Conservation (phyloP, 2,329 filamentous ascomycete species). For the Fusarium goolgardi region DNA sequence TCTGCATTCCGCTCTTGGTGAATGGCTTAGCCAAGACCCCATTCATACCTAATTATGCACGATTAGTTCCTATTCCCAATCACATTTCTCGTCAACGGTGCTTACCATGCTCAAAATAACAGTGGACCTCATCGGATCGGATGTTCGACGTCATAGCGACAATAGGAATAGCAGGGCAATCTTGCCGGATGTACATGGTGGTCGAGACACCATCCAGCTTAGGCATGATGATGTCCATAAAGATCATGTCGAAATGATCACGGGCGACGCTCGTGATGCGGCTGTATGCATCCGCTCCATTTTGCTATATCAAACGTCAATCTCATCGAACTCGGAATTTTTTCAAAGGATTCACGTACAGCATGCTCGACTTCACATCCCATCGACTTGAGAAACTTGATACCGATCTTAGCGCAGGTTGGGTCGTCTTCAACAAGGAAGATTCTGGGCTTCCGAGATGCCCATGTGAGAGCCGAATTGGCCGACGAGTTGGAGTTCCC, state of each 20-base stretch:
- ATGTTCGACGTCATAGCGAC: conserved; percentile 99
- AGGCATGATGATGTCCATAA: conserved; percentile 98
- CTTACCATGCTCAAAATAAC: conserved; percentile 96
- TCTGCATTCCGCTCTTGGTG: conserved; percentile 85
- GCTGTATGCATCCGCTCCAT: conserved; percentile 91
- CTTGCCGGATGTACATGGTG: conserved; percentile 91
- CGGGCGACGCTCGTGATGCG: conserved; percentile 71
- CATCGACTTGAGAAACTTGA: conserved; percentile 73
- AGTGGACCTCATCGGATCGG: conserved; percentile 92
- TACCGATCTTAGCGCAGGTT: conserved; percentile 74
- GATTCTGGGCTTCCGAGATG: conserved; percentile 77
- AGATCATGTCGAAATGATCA: conserved; percentile 72
- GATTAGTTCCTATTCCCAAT: conserved; percentile 25
- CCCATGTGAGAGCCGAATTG: conserved; percentile 64
- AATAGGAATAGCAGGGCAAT: conserved; percentile 84
- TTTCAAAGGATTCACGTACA: conserved; percentile 58
- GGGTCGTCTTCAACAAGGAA: conserved; percentile 88
- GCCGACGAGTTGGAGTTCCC: conserved; percentile 42
- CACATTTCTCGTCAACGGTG: conserved; percentile 13
- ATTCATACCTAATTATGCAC: conserved; percentile 82
- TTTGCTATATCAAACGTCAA: conserved; percentile 55
- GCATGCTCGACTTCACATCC: conserved; percentile 76
- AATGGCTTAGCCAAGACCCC: conserved; percentile 98
- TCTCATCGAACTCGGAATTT: not conserved
- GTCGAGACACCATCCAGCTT: conserved; percentile 94